Conservation (phyloP, 306 rosid species). For the Cajanus cajan region DNA sequence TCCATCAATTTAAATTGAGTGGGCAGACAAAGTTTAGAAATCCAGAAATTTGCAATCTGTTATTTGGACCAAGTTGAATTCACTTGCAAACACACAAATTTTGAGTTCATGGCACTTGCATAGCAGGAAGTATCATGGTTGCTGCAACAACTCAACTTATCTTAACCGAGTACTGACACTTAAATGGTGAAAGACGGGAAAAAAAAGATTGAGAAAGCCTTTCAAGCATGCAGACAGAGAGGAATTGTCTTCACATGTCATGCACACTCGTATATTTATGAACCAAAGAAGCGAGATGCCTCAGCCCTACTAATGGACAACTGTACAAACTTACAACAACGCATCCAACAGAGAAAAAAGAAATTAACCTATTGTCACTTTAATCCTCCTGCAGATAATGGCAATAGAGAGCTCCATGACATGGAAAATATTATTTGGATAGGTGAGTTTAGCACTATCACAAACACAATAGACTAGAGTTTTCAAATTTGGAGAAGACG, state of each 20-base stretch:
- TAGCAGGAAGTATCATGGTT: not conserved
- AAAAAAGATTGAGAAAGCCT: not conserved
- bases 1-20: not conserved
- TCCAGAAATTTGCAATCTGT: not conserved
- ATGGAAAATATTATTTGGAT: constrained; percentile 5
- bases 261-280: not conserved
- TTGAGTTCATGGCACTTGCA: not conserved
- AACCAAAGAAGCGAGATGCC: not conserved
- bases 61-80: not conserved
- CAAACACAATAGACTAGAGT: constrained; percentile 8
- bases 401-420: not conserved
- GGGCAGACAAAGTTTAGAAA: not conserved
- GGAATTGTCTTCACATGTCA: not conserved
- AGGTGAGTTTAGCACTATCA: not conserved
- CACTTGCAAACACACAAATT: not conserved
- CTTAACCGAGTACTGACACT: not conserved
- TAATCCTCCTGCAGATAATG: not conserved
- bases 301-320: not conserved
- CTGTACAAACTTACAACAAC: not conserved
- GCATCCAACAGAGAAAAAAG: constrained; percentile 12
- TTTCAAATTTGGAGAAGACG: constrained; percentile 1
- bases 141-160: not conserved
- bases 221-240: not conserved
- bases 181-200: not conserved
- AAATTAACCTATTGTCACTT: not conserved